Conservation (phyloP, 495 filamentous ascomycete species). For the Neurospora sp. region DNA sequence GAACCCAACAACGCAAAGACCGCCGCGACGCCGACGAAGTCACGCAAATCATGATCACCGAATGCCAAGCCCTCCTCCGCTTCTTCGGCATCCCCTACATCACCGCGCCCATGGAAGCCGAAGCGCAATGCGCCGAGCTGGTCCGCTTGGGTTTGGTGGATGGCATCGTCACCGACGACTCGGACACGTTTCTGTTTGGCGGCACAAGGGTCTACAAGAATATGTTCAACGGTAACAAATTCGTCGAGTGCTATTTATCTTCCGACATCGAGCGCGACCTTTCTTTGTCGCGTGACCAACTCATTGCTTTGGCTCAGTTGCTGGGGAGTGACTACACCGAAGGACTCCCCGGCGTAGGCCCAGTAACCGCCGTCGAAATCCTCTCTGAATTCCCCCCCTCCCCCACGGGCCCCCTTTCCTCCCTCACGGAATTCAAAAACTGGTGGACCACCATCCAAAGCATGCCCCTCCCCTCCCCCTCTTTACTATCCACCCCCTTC, state of each 20-base stretch:
- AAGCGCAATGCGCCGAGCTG: conserved; percentile 93
- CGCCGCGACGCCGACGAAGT: conserved; percentile 93
- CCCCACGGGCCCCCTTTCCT: conserved; percentile 18
- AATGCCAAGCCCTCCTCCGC: conserved; percentile 82
- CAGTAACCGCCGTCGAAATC: conserved; percentile 87
- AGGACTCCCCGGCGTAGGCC: conserved; percentile 79
- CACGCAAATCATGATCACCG: conserved; percentile 83
- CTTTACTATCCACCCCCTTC: conserved; percentile 47
- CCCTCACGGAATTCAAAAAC: conserved; percentile 58
- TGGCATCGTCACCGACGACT: conserved; percentile 97
- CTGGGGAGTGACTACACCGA: conserved; percentile 93
- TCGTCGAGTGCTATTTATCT: conserved; percentile 91
- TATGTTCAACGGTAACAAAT: conserved; percentile 97
- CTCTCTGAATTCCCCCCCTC: conserved; percentile 66
- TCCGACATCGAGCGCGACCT: conserved; percentile 83
- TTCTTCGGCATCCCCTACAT: conserved; percentile 94
- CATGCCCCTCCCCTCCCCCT: conserved; percentile 24
- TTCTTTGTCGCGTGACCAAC: conserved; percentile 65
- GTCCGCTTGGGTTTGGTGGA: conserved; percentile 81
- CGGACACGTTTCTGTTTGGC: conserved; percentile 94
- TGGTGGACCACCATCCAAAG: conserved; percentile 79
- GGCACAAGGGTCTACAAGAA: conserved; percentile 96
- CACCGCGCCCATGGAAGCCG: conserved; percentile 96
- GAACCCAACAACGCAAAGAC: conserved; percentile 91
- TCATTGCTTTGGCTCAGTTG: conserved; percentile 81